Evolutionary conservation across 129 eudicot genomes (phyloP).

Genomic region (sunflower (Helianthus annuus)): DNA sequence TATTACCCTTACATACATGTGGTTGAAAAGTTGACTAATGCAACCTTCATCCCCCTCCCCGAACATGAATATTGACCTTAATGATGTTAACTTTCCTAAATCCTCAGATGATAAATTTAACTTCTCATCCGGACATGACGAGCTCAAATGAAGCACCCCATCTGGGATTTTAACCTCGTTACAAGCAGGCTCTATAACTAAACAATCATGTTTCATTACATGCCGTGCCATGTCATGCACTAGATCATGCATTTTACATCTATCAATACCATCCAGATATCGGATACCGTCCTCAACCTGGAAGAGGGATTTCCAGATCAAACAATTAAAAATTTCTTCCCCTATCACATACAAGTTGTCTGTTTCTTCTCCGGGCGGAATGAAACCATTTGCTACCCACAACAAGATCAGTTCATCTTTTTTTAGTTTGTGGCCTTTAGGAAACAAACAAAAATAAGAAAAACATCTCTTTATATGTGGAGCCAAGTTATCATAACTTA

Average conservation of each 20-base stretch:
- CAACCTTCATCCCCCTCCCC: not conserved
- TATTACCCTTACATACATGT: constrained; percentile 14
- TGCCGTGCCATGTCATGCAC: constrained; percentile 1
- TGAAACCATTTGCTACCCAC: constrained; percentile 1
- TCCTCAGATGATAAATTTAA: not conserved
- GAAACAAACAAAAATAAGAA: constrained; percentile 28
- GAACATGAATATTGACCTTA: constrained; percentile 10
- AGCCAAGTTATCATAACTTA: constrained; percentile 1
- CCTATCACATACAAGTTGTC: not conserved
- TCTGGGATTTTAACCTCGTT: constrained; percentile 3
- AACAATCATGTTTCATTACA: not conserved
- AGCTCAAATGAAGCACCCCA: constrained; percentile 12
- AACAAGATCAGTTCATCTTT: not conserved
- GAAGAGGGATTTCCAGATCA: constrained; percentile 30
- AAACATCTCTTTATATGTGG: not conserved
- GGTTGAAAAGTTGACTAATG: not conserved
- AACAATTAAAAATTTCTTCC: not conserved
- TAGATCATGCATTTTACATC: not conserved
- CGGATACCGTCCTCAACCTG: not conserved
- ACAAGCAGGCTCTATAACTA: not conserved
- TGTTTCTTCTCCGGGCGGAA: not conserved
- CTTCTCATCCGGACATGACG: not conserved
- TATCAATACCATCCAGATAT: too few species aligned
- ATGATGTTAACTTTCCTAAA: not conserved
- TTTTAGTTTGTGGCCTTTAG: not conserved